These are phyloP conservation scores for Obelidium mucronatum DNA, from an alignment of 192 early-diverging fungal species.

Conservation along the genomic window DNA sequence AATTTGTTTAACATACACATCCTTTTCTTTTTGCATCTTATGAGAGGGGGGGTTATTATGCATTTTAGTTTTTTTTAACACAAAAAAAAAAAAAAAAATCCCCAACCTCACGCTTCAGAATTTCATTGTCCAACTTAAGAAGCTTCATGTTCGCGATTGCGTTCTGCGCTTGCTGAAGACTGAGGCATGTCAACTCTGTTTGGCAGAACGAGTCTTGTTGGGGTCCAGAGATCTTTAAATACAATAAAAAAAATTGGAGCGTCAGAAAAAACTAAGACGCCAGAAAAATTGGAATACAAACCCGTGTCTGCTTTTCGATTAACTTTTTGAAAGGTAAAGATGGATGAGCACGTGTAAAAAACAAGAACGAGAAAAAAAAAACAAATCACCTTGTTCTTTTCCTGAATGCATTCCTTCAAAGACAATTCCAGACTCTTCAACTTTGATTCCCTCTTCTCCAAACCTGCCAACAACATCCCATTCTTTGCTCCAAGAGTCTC, in stretches of 20 bases:
- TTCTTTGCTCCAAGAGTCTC: background rate
- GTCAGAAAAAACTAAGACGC: background rate
- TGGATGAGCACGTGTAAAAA: background rate
- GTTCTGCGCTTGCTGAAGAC: background rate
- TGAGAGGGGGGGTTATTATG: too few relatives aligned
- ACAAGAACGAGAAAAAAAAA: background rate
- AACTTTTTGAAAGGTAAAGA: background rate
- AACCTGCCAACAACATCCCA: background rate
- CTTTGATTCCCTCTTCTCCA: background rate
- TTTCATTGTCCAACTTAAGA: conserved; percentile 4
- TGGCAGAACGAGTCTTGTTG: background rate
- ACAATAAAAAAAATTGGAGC: background rate
- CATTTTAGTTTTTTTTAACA: background rate
- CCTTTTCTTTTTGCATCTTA: background rate
- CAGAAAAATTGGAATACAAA: too few relatives aligned
- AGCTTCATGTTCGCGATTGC: conserved; percentile 10
- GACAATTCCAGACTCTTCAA: background rate
- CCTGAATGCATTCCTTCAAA: background rate
- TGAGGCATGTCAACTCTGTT: background rate
- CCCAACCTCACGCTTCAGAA: conserved; percentile 5
- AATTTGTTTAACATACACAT: background rate
- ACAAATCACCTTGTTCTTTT: background rate
- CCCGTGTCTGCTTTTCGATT: too few relatives aligned
- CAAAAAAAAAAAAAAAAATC: background rate
- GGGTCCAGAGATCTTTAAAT: background rate